These are phyloP conservation scores for Staphylotrichum tortipilum DNA, from an alignment of 495 filamentous ascomycete species.

Conservation along the genomic window DNA sequence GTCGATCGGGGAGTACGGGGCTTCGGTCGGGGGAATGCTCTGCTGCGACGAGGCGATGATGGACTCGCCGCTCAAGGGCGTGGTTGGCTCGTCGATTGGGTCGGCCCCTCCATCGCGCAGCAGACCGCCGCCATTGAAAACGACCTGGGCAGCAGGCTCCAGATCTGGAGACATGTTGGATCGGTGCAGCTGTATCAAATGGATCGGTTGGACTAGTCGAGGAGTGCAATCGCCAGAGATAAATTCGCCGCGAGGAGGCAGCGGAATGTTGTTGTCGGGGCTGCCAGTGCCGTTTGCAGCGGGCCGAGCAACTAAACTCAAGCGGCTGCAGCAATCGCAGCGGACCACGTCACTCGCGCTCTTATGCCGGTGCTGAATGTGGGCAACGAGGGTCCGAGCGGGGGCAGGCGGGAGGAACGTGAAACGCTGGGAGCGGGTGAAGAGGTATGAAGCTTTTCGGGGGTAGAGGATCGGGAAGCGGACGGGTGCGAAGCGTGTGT, in stretches of 20 bases:
- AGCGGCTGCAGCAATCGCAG: slow-evolving; percentile 5
- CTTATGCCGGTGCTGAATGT: neutral
- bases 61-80: slow-evolving; percentile 29
- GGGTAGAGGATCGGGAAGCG: neutral
- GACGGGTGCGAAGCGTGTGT: neutral
- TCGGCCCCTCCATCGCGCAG: slow-evolving; percentile 18
- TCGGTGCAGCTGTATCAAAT: neutral
- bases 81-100: slow-evolving; percentile 29
- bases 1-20: slow-evolving; percentile 32
- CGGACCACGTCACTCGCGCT: slow-evolving; percentile 11
- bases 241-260: neutral
- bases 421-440: neutral
- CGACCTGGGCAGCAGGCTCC: slow-evolving; percentile 19
- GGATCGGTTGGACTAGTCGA: neutral
- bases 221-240: neutral
- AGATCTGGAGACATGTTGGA: slow-evolving; percentile 16
- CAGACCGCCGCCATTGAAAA: no score
- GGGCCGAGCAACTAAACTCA: no score
- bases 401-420: neutral
- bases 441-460: slow-evolving; percentile 7
- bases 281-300: neutral
- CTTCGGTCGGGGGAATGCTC: slow-evolving; percentile 39
- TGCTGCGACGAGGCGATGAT: slow-evolving; percentile 29
- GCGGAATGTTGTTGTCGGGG: neutral
- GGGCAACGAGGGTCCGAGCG: neutral